Evolutionary conservation across 331 rosid species (phyloP), one percentile per base, ranked within the genome.

Genomic region (Quercus lobata): DNA sequence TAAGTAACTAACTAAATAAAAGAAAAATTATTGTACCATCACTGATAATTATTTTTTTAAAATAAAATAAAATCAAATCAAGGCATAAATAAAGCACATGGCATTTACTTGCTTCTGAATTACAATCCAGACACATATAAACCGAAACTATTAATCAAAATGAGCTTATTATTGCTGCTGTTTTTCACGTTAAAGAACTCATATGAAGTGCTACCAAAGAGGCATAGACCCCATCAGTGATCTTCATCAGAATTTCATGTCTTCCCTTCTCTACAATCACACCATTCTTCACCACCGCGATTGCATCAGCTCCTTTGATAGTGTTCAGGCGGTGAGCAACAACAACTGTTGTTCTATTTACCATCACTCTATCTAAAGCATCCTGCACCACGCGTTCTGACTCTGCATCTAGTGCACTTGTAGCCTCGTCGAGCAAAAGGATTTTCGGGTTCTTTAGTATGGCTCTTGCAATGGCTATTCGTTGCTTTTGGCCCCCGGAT

Each of bases 401-500:
- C 74, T 94, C 94, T 0, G 97, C 97, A 72, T 94, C 97, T 7
- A 94, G 88, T 17, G 98, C 98, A 78, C 98, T 94, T 2, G 98
- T 95, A 24, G 98, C 97, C 81, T 95, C 99, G 69, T 95, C 99
- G 10, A 93, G 94, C 81, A 95, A 74, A 21, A 95, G 91, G 21
- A 95, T 90, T 80, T 82, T 91, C 0, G 99, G 99, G 71, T 93
- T 72, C 80, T 93, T 95, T 19, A 95, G 78, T 55, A 93, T 88
- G 55, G 98, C 98, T 80, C 99, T 89, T 6, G 98, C 97, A 54
- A 95, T 92, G 82, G 98, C 93, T 12, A 95, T 91, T 44, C 99
- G 86, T 25, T 95, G 99, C 80, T 95, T 95, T 68, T 95, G 99
- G 6, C 99, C 99, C 19, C 97, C 97, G 0, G 98, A 95, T 4